Evolutionary conservation across 306 rosid species (phyloP).

Genomic region (Aeschynomene evenia): DNA sequence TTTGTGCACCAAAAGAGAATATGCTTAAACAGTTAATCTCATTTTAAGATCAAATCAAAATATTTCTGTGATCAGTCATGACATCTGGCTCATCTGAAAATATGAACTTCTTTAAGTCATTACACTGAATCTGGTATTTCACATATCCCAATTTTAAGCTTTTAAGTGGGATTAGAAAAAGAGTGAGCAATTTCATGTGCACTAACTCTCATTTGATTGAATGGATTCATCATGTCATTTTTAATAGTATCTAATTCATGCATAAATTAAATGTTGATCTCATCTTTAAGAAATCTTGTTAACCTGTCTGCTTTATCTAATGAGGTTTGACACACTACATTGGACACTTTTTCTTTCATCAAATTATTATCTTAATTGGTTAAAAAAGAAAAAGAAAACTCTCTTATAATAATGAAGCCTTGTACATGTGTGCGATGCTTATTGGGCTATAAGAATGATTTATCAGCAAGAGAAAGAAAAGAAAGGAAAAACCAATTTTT

Average conservation of each 20-base stretch:
- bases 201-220: not conserved
- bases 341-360: not conserved
- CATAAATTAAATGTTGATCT: not conserved
- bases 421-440: not conserved
- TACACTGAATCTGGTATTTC: not conserved
- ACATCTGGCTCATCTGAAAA: not conserved
- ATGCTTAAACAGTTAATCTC: conserved; percentile 17
- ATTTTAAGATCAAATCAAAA: conserved; percentile 31
- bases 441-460: not conserved
- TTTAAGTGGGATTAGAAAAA: not conserved
- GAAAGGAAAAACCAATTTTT: not conserved
- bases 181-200: not conserved
- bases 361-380: not conserved
- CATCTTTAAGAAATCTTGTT: not conserved
- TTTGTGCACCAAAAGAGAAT: conserved; percentile 4
- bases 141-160: not conserved
- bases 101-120: not conserved
- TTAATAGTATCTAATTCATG: not conserved
- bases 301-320: not conserved
- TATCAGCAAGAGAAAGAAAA: not conserved
- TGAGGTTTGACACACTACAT: not conserved
- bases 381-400: not conserved
- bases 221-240: not conserved
- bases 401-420: not conserved
- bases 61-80: conserved; percentile 16